Evolutionary conservation across 345 rosid species (phyloP), one percentile per base, ranked within the genome.

Genomic region (Salix arbutifolia): DNA sequence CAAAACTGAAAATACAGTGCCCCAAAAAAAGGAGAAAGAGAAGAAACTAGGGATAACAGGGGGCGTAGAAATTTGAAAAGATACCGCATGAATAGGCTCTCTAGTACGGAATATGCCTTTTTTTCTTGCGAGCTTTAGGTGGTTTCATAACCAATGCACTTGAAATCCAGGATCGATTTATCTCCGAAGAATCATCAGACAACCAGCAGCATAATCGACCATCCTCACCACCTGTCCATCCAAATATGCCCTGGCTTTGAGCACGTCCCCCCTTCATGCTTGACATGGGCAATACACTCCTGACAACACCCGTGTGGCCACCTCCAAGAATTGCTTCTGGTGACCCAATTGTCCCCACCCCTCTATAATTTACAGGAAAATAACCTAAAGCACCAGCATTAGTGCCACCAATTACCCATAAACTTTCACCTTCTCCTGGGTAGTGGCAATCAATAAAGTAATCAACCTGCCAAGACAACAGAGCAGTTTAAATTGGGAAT

Each of bases 171-270:
- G 98, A 88, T 58, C 84, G 83, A 35, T 82, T 84, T n/a, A 62
- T 64, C 69, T 79, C 89, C 0, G 83, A 46, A 60, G 93, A 82
- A 35, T 85, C 86, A 69, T 93, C 91, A 0, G 92, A 87, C 40
- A 79, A 79, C 99, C 99, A 96, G 85, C 98, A 92, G 78, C 97
- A 93, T 74, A 96, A 53, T 1, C 95, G 90, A 42, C 99, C 98
- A 78, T 96, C 99, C 83, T 96, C 99, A 28, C 96, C 97, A 1
- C 98, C 98, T 0, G 89, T 89, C 99, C 99, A 96, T 73, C 98
- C 97, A 46, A 96, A 96, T 79, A 91, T 74, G 44, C 92, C 95
- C 26, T 4, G 83, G 60, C 78, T 80, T 69, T 80, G 87, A 9
- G 83, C 75, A 74, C 81, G 71, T 25, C 81, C 84, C 40, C 86